Conservation (phyloP, 805 yeast species). For the Saccharomyces mikatae region DNA sequence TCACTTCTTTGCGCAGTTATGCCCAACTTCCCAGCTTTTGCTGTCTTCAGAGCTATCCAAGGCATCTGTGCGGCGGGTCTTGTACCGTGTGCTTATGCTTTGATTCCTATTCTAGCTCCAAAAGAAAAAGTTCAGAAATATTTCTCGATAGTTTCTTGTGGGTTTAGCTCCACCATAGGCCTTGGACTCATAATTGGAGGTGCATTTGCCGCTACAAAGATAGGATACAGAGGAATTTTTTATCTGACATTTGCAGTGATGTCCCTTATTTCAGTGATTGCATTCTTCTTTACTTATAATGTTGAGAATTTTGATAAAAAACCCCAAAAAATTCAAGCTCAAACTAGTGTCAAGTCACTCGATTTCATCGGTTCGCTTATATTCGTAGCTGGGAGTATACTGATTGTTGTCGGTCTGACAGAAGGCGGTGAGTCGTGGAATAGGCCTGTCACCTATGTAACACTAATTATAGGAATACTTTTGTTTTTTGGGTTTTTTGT, state of each 20-base stretch:
- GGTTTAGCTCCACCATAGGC: constrained; percentile 30
- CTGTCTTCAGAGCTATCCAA: constrained; percentile 39
- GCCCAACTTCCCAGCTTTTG: constrained; percentile 31
- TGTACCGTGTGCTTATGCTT: constrained; percentile 33
- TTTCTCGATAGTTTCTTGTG: constrained; percentile 21
- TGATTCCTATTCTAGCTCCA: constrained; percentile 27
- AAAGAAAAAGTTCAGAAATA: constrained; percentile 26
- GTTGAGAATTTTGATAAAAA: constrained; percentile 19
- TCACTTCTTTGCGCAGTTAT: constrained; percentile 33
- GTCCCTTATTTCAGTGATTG: constrained; percentile 12
- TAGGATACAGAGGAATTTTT: constrained; percentile 36
- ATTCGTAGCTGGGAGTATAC: constrained; percentile 31
- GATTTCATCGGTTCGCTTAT: constrained; percentile 32
- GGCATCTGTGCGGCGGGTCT: constrained; percentile 38
- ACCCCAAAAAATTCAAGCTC: constrained; percentile 9
- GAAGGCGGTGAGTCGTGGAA: constrained; percentile 40
- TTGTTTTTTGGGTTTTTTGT: constrained; percentile 24
- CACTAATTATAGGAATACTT: constrained; percentile 34
- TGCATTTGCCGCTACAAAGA: constrained; percentile 32
- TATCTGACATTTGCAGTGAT: constrained; percentile 33
- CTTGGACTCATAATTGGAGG: constrained; percentile 39
- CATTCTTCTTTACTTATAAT: constrained; percentile 27
- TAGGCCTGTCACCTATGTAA: constrained; percentile 34
- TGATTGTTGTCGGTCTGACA: constrained; percentile 38
- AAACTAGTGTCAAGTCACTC: constrained; percentile 18